Evolutionary conservation across 441 rosid species (phyloP).

Genomic region (Viola pubescens): DNA sequence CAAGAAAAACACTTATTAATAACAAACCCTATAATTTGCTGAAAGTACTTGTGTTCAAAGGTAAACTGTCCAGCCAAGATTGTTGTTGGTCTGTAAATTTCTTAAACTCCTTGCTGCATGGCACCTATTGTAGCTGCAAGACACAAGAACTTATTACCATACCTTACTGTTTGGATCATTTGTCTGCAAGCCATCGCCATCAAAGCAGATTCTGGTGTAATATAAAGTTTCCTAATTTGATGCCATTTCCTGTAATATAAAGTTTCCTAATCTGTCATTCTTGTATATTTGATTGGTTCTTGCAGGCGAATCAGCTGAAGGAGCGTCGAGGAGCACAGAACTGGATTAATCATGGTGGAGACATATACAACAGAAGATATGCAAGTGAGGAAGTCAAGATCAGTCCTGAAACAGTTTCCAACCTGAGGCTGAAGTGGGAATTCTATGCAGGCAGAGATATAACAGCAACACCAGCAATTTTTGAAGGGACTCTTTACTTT

Average conservation of each 20-base stretch:
- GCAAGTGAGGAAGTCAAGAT: constrained; percentile 23
- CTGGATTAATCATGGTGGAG: constrained; percentile 37
- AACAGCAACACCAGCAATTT: constrained; percentile 34
- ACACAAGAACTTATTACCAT: background rate
- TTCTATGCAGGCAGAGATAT: constrained; percentile 31
- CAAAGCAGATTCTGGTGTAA: constrained; percentile 2
- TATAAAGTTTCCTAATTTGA: background rate
- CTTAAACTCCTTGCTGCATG: no score
- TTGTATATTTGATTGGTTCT: background rate
- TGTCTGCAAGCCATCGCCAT: constrained; percentile 3
- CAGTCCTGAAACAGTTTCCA: constrained; percentile 24
- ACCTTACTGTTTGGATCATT: background rate
- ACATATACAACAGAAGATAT: constrained; percentile 29
- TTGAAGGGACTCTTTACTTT: constrained; percentile 26
- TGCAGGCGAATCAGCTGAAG: background rate
- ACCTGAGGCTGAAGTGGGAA: constrained; percentile 29
- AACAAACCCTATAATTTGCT: no score
- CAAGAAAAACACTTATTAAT: no score
- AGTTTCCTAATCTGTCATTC: no score
- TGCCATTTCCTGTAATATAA: background rate
- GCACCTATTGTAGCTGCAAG: no score
- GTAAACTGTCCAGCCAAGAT: no score
- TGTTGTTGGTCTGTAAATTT: no score
- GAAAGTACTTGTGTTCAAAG: no score
- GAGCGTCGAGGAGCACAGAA: constrained; percentile 5